Evolutionary conservation across 139 green algal genomes (phyloP), one percentile per base, ranked within the genome.

Genomic region (Coelastrella sp.): DNA sequence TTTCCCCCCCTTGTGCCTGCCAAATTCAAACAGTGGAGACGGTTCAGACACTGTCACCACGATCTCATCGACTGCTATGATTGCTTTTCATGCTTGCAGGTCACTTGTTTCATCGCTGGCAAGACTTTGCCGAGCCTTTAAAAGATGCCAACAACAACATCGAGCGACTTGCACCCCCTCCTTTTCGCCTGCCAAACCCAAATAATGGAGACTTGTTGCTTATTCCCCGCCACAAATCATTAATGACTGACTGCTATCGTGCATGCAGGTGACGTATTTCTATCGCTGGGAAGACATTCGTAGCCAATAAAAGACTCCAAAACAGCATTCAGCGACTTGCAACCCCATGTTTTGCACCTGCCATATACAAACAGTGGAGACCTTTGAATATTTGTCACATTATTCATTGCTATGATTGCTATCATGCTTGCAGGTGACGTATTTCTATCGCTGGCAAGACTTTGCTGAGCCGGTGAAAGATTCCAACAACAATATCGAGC

Each of bases 391-490:
- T 78, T 78, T 80, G 74, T 13, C 32, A 32, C 74, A 5, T 22
- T 47, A 47, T 2, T 47, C 0, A 47, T 47, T 47, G 32, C 32
- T 47, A 47, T 47, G 0, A 47, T 2, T 47, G 32, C 32, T 47
- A 47, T 47, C 32, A 47, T 47, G 32, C 32, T 47, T 47, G 32
- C 60, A 86, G 80, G 80, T 86, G n/a, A 86, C 80, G 57, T 86
- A 86, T 59, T 86, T 86, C n/a, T 86, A 86, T 56, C 80, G 80
- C 59, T 86, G 80, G 80, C 23, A 59, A n/a, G 80, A 86, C 59
- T 71, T 86, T 6, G 20, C 60, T 13, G 59, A 57, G 4, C 4
- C 7, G 19, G 57, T 86, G 11, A 16, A 86, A 56, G 60, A 71
- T n/a, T 19, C 47, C 59, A 73, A n/a, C 59, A 86, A 60, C 59